phyloP scores from a whole-genome alignment of 2,329 filamentous ascomycete genomes.

The Alternaria sp. region DNA sequence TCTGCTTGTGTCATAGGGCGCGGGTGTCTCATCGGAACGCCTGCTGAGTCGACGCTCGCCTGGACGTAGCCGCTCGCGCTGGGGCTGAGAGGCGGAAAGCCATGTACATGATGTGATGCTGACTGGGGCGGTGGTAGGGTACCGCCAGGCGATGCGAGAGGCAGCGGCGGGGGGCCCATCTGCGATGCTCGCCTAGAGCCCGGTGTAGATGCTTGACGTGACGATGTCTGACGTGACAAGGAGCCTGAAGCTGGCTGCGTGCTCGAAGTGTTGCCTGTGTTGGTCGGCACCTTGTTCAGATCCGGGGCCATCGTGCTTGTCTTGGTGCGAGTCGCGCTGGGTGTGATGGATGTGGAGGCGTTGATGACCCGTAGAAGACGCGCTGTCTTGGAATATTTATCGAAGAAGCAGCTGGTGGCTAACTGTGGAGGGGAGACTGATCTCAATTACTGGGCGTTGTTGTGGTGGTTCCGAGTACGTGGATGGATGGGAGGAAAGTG shows the following conservation, averaged over 20 bases:
- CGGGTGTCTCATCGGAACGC: constrained; percentile 79
- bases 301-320: constrained; percentile 55
- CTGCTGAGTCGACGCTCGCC: constrained; percentile 52
- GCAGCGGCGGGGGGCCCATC: constrained; percentile 51
- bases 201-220: constrained; percentile 31
- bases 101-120: constrained; percentile 34
- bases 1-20: constrained; percentile 87
- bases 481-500: constrained; percentile 10
- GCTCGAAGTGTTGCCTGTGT: constrained; percentile 23
- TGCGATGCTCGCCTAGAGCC: constrained; percentile 48
- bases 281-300: constrained; percentile 50
- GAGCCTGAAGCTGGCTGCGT: constrained; percentile 34
- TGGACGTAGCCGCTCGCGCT: constrained; percentile 27
- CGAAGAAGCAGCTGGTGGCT: background rate
- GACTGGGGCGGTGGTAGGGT: constrained; percentile 26
- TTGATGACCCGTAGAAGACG: background rate
- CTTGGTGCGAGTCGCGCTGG: constrained; percentile 5
- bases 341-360: constrained; percentile 1
- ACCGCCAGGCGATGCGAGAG: constrained; percentile 47
- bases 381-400: background rate
- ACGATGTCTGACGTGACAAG: constrained; percentile 30
- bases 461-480: constrained; percentile 2
- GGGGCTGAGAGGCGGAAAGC: constrained; percentile 48
- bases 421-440: constrained; percentile 12
- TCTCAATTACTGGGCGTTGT: constrained; percentile 6